Conservation (phyloP, 2,329 filamentous ascomycete genomes). For the Rutstroemia sp. region DNA sequence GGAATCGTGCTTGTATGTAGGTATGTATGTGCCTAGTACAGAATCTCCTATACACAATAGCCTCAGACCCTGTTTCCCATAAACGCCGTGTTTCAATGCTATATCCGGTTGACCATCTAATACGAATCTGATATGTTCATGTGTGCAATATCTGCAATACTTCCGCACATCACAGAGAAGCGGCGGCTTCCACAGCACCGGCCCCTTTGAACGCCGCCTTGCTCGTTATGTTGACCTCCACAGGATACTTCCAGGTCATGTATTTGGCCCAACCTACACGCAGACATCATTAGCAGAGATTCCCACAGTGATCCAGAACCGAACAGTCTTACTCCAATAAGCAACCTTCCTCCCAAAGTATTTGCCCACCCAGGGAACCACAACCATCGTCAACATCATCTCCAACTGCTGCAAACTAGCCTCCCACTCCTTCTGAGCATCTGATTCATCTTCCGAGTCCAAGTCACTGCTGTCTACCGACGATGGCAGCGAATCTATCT, state of each 20-base stretch:
- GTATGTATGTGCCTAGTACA: background rate
- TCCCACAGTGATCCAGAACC: background rate
- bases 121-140: background rate
- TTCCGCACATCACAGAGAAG: constrained; percentile 18
- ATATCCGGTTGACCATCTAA: background rate
- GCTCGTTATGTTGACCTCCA: constrained; percentile 62
- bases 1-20: background rate
- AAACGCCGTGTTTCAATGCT: background rate
- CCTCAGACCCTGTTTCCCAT: constrained; percentile 3
- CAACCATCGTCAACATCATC: constrained; percentile 84
- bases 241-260: constrained; percentile 89
- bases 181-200: constrained; percentile 54
- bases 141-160: background rate
- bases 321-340: constrained; percentile 72
- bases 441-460: constrained; percentile 56
- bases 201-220: constrained; percentile 55
- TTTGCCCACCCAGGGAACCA: constrained; percentile 91
- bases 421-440: constrained; percentile 93
- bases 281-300: background rate
- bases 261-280: constrained; percentile 76
- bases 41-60: background rate
- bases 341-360: constrained; percentile 92
- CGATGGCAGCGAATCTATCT: constrained; percentile 58
- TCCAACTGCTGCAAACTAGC: constrained; percentile 91
- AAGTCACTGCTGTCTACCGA: constrained; percentile 44